Base-by-base conservation (phyloP, 2,329 filamentous ascomycete species). In the Aureobasidium sp. region DNA sequence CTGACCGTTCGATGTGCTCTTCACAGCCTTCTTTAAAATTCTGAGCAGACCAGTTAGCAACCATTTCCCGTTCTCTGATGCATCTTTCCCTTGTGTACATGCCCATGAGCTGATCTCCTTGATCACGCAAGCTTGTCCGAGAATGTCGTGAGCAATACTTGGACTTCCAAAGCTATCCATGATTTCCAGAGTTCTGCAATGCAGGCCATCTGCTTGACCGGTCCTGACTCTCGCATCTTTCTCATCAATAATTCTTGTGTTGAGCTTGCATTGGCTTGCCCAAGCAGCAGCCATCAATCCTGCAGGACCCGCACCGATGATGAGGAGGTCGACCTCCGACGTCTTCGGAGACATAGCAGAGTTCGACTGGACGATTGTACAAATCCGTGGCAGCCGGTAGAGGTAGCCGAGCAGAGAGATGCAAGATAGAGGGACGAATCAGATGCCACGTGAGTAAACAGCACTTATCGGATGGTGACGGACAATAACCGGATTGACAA, bases 41-140 rank as follows among this genome's bases (percentile, higher is more conserved):
- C 53, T 57, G 40, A 3, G 7, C 8, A 23, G 9, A 4, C 10
- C 15, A 25, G 29, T 57, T 15, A 57, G 40, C 37, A 23, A 17
- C 4, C 11, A 13, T 13, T 21, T 23, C 21, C 10, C 6, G 3
- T 21, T 3, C 10, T 21, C 35, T 23, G 13, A 3, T 8, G 13
- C 27, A 49, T 9, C 3, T 19, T 29, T 4, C 17, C 8, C 5
- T 21, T 42, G 37, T 33, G 15, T 42, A 31, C 35, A 57, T 57
- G 29, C 53, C 53, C 53, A 57, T 27, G 53, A 57, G 25, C 38
- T 45, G 11, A 57, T 57, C 29, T 57, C 53, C 29, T 57, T 57
- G 53, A 57, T 57, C 10, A 57, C 53, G n/a, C 53, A 57, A 23
- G 53, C 53, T 23, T 45, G 38, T 11, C 38, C 53, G 10, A 57